Evolutionary conservation across 176 grass and related monocot species (phyloP), one percentile per base, ranked within the genome.

Genomic region (Cocos nucifera): DNA sequence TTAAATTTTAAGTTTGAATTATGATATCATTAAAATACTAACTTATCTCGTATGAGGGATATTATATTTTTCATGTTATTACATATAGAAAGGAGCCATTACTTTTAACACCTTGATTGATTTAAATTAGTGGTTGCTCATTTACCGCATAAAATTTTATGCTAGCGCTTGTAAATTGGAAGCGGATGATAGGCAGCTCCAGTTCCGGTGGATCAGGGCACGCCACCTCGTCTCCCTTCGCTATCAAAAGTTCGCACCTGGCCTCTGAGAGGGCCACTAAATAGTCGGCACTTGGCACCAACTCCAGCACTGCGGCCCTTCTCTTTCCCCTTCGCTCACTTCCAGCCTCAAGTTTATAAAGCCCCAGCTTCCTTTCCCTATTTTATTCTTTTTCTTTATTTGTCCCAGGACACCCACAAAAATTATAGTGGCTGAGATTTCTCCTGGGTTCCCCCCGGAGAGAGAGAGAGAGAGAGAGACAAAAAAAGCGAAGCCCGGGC

Each of bases 351-450:
- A 67, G 30, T 56, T 44, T 12, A 44, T 44, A 2, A 3, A 44
- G 6, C 10, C 2, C 35, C 35, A 44, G 9, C 35, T 1, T 44
- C 35, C 35, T 1, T 44, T 12, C 10, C 0, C 9, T 14, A 2
- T 44, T 44, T 61, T 20, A n/a, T 61, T 62, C 14, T 29, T 48
- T 62, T 61, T 30, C 35, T 44, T 44, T 44, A 44, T 12, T 44
- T 44, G 35, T 3, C 10, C 35, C 35, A 9, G n/a, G 65, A 69
- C 58, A 21, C 50, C 82, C 35, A 75, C 91, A 96, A 83, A 85
- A 89, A 90, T 83, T 70, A 57, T 89, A 82, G 87, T 92, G 87
- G 93, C 93, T 85, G 71, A 86, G 84, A 86, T 79, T 88, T 83
- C 56, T 86, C 84, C 59, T 68, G 15, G 32, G 30, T n/a, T 58